These are phyloP conservation scores for Annona squamosa DNA, from an alignment of 164 flowering plant genomes.

Conservation along the genomic window DNA sequence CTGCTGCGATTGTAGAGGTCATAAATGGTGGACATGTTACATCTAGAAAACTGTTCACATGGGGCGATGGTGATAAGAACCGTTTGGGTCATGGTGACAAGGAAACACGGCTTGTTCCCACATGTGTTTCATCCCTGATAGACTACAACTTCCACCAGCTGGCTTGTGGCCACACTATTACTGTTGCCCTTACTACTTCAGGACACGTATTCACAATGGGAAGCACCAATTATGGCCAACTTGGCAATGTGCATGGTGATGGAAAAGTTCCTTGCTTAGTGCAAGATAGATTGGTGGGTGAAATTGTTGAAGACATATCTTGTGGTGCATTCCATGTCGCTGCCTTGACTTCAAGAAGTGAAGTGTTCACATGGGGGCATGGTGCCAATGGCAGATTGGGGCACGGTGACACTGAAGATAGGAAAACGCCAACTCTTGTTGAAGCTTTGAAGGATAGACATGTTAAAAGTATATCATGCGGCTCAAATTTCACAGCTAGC, in stretches of 20 bases:
- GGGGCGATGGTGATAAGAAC: conserved; percentile 85
- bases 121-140: conserved; percentile 53
- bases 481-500: conserved; percentile 45
- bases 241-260: conserved; percentile 59
- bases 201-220: conserved; percentile 86
- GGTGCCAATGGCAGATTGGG: conserved; percentile 61
- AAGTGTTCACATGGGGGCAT: conserved; percentile 71
- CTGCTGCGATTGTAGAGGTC: conserved; percentile 78
- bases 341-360: conserved; percentile 68
- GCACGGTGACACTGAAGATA: conserved; percentile 51
- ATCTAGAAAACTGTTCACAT: conserved; percentile 67
- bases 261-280: conserved; percentile 61
- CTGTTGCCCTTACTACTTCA: conserved; percentile 66
- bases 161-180: conserved; percentile 66
- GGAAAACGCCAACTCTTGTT: conserved; percentile 41
- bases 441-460: conserved; percentile 45
- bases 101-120: conserved; percentile 54
- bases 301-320: conserved; percentile 65
- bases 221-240: conserved; percentile 53
- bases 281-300: conserved; percentile 67
- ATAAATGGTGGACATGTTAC: conserved; percentile 25
- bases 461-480: conserved; percentile 47
- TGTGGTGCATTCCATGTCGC: conserved; percentile 75
- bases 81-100: conserved; percentile 81
- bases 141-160: conserved; percentile 69